These are phyloP conservation scores for Colletotrichum kahawae DNA, from an alignment of 2,329 filamentous ascomycete genomes.

Conservation along the genomic window DNA sequence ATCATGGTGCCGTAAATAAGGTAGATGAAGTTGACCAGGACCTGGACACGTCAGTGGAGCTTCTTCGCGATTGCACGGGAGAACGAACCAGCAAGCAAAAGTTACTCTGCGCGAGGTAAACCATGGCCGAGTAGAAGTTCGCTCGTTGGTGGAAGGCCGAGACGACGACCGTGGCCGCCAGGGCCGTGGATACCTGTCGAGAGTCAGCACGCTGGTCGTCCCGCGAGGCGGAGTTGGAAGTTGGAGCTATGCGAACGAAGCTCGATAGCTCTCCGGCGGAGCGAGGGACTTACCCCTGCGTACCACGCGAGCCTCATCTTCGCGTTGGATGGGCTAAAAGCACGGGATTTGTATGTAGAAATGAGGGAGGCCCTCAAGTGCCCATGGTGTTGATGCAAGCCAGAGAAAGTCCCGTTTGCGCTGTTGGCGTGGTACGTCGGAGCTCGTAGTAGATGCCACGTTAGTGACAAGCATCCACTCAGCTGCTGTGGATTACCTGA, in stretches of 20 bases:
- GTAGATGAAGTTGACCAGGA: slow-evolving; percentile 89
- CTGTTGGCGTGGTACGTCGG: slow-evolving; percentile 9
- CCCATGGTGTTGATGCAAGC: slow-evolving; percentile 36
- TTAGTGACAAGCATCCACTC: slow-evolving; percentile 27
- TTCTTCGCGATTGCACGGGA: not conserved
- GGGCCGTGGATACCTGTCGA: slow-evolving; percentile 75
- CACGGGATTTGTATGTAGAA: slow-evolving; percentile 17
- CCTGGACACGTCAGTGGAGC: slow-evolving; percentile 51
- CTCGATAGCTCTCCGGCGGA: not conserved
- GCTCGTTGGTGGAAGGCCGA: slow-evolving; percentile 93
- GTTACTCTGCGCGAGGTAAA: slow-evolving; percentile 96
- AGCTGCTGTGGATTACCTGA: slow-evolving; percentile 16
- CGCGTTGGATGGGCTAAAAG: slow-evolving; percentile 30
- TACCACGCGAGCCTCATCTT: slow-evolving; percentile 67
- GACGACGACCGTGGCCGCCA: slow-evolving; percentile 82
- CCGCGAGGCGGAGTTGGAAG: not conserved
- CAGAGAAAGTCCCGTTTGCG: slow-evolving; percentile 6
- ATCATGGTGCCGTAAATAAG: slow-evolving; percentile 81
- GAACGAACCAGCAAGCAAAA: slow-evolving; percentile 85
- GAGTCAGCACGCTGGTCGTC: not conserved
- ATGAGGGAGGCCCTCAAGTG: slow-evolving; percentile 32
- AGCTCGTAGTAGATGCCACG: slow-evolving; percentile 34
- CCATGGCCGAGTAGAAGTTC: slow-evolving; percentile 98
- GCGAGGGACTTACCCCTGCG: slow-evolving; percentile 57
- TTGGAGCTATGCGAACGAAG: not conserved